Evolutionary conservation across 2,329 filamentous ascomycete species (phyloP), one percentile per base, ranked within the genome.

Genomic region (Achaetomium macrosporum): DNA sequence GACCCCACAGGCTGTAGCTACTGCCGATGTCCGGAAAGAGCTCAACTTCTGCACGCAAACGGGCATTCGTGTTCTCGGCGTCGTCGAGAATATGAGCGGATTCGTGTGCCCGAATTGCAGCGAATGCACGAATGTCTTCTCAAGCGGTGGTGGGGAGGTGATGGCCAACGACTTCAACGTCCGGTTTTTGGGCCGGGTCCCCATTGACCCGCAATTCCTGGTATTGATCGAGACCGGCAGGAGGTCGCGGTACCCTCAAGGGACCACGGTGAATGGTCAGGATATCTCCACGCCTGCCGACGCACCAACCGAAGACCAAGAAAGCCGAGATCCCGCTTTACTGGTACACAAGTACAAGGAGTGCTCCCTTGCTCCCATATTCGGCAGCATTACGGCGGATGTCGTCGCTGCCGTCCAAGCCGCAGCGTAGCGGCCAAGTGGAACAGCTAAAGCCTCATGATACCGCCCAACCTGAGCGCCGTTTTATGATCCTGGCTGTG

Each of bases 81-180:
- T 99, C 1, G 81, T 99, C 42, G 93, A 99, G 73, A 99, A 99
- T 68, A 97, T 99, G 93, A 86, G 85, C 60, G 89, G 89, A 2
- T 95, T 88, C 63, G 87, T 93, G n/a, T 93, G 88, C 65, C 83
- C 83, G 7, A 81, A 85, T 65, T 87, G 84, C 69, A 81, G 80
- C 46, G 90, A 96, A 68, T 95, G 92, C 70, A 96, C 89, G 48
- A 89, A 97, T 70, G 81, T 97, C 47, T 99, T 99, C 68, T 90
- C 86, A 47, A 91, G 88, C 51, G 93, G 93, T 4, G 93, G 93
- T 3, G 93, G 93, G 8, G 76, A 88, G 68, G 79, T 87, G 20
- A 96, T 99, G 90, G 90, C 92, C 7, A 73, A 81, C 44, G 90
- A 97, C 61, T 93, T 95, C 66, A 76, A 75, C 0, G 88, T 97